phyloP scores from a whole-genome alignment of 345 rosid species.

The Laguncularia racemosa region DNA sequence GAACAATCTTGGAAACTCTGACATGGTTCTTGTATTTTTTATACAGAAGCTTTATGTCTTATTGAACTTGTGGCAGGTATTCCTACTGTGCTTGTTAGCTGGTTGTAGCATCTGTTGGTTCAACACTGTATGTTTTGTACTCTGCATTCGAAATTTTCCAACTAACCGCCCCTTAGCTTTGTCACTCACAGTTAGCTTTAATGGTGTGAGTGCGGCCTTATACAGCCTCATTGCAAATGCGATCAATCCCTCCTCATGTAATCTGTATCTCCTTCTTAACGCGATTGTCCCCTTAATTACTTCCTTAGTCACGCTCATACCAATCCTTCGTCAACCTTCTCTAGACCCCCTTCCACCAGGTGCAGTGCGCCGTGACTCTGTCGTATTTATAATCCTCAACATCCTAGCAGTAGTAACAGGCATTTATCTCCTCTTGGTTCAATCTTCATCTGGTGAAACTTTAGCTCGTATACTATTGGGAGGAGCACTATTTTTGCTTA shows the following conservation, averaged over 20 bases:
- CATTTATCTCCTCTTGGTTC: conserved; percentile 69
- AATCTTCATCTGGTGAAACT: conserved; percentile 14
- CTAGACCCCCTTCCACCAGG: conserved; percentile 68
- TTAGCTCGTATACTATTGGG: conserved; percentile 44
- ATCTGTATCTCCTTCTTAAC: conserved; percentile 69
- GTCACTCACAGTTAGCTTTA: conserved; percentile 87
- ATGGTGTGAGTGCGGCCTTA: conserved; percentile 88
- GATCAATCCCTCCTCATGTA: conserved; percentile 40
- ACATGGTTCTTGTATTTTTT: background rate
- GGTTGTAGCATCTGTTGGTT: conserved; percentile 97
- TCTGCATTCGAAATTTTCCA: conserved; percentile 83
- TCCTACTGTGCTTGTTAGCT: conserved; percentile 69
- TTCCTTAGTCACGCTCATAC: conserved; percentile 53
- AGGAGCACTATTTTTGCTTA: conserved; percentile 74
- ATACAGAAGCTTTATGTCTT: too few species aligned
- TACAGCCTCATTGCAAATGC: conserved; percentile 75
- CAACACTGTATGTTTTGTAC: conserved; percentile 93
- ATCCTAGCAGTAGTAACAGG: conserved; percentile 66
- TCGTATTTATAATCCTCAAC: conserved; percentile 66
- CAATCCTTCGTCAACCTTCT: conserved; percentile 81
- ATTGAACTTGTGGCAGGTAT: conserved; percentile 44
- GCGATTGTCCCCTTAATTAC: conserved; percentile 61
- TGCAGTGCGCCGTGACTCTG: conserved; percentile 59
- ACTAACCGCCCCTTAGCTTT: conserved; percentile 68
- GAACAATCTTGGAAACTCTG: background rate